phyloP scores from a whole-genome alignment of 352 stramenopile genomes.

The Phytophthora palmivora region DNA sequence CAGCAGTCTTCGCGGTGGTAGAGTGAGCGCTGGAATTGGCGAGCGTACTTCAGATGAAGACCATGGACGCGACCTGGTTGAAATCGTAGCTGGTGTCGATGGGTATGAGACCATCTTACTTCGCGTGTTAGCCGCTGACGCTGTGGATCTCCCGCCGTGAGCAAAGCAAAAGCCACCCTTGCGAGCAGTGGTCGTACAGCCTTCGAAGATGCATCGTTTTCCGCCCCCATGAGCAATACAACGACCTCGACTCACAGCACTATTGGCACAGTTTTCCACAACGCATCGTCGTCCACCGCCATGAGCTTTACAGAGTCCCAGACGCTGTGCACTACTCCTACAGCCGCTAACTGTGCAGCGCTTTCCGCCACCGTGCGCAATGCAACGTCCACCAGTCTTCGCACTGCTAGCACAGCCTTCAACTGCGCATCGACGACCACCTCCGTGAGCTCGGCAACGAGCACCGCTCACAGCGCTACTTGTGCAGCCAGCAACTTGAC shows the following conservation, averaged over 20 bases:
- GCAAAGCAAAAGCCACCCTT: slow-evolving; percentile 87
- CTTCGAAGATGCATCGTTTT: slow-evolving; percentile 78
- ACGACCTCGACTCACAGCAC: slow-evolving; percentile 82
- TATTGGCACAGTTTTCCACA: slow-evolving; percentile 71
- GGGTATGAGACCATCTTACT: slow-evolving; percentile 20
- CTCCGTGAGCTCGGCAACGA: slow-evolving; percentile 84
- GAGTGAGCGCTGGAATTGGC: slow-evolving; percentile 32
- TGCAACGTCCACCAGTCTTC: slow-evolving; percentile 86
- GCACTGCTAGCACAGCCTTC: slow-evolving; percentile 79
- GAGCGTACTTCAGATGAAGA: slow-evolving; percentile 18
- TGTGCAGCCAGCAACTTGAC: slow-evolving; percentile 71
- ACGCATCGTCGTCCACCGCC: slow-evolving; percentile 81
- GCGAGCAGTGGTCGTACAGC: slow-evolving; percentile 79
- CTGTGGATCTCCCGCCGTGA: slow-evolving; percentile 60
- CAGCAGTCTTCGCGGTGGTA: slow-evolving; percentile 39
- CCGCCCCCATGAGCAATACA: slow-evolving; percentile 87
- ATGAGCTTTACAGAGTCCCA: slow-evolving; percentile 88
- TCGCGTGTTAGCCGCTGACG: slow-evolving; percentile 19
- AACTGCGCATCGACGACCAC: slow-evolving; percentile 77
- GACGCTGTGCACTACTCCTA: slow-evolving; percentile 79
- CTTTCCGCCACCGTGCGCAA: slow-evolving; percentile 85
- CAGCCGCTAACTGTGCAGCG: slow-evolving; percentile 77
- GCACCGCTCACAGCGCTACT: slow-evolving; percentile 83
- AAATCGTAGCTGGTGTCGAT: slow-evolving; percentile 16
- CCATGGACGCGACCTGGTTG: slow-evolving; percentile 20